Evolutionary conservation across 2,329 filamentous ascomycete genomes (phyloP), one percentile per base, ranked within the genome.

Genomic region (Botrytis porri): DNA sequence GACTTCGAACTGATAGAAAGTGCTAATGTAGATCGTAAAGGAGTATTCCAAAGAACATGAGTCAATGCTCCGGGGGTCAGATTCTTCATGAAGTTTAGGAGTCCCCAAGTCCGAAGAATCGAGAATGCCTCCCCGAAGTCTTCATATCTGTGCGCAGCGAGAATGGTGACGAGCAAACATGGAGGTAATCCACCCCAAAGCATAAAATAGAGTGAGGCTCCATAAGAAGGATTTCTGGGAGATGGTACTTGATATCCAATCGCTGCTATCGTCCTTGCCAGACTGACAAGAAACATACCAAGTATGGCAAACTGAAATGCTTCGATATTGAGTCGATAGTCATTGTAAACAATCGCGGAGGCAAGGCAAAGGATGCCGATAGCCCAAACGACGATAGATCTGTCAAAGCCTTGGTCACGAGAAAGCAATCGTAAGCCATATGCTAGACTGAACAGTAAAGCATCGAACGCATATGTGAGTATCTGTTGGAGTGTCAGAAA

Each of bases 381-480:
- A 39, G 76, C 73, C 48, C 73, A 74, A 45, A 76, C 75, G 16
- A 77, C 51, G n/a, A 65, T 72, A 22, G 63, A 22, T 37, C 69
- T 70, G 7, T 73, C 72, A 22, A 75, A 72, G 29, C 65, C 69
- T 45, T 76, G 73, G 25, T 76, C 74, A 43, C 70, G 63, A 7
- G 74, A 73, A 43, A 77, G 39, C 10, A 79, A 18, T 54, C 64
- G 37, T 35, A 77, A 43, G 54, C 60, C 29, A 54, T 75, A 74
- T 70, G 76, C 73, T 67, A 77, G 20, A 16, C 75, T 73, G 12
- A 80, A 78, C 1, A 78, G 45, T 3, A 79, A 60, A 69, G 77
- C 77, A 57, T 80, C 79, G 64, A 73, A 74, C 14, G 76, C 77
- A 75, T 79, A 79, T 70, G 78, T 78, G 18, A 79, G 70, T 39